These are phyloP conservation scores for Penicillium subrubescens DNA, from an alignment of 495 filamentous ascomycete species.

Conservation along the genomic window DNA sequence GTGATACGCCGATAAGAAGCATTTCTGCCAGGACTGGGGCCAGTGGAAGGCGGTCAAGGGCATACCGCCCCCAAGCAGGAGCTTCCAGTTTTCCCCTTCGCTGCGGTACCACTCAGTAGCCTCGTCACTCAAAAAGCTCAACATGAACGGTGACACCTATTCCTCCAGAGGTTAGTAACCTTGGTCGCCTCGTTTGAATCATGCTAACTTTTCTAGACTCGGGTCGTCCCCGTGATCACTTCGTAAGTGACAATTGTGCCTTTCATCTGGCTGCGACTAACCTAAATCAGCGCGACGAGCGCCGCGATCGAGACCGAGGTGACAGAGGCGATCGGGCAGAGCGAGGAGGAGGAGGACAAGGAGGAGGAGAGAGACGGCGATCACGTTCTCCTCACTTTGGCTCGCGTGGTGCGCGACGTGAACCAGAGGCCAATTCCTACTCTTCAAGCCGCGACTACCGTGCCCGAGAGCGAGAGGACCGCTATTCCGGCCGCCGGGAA, in stretches of 20 bases:
- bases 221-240: constrained; percentile 74
- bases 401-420: constrained; percentile 59
- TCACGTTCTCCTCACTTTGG: constrained; percentile 75
- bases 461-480: constrained; percentile 87
- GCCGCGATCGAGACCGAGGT: constrained; percentile 50
- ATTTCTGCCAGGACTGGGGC: constrained; percentile 31
- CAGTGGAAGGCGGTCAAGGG: constrained; percentile 29
- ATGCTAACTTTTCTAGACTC: constrained; percentile 50
- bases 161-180: constrained; percentile 69
- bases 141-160: constrained; percentile 88
- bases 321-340: constrained; percentile 22
- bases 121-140: constrained; percentile 36
- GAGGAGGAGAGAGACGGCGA: constrained; percentile 59
- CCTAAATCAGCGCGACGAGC: constrained; percentile 54
- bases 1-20: background rate
- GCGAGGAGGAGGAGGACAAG: constrained; percentile 36
- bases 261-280: constrained; percentile 33
- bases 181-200: background rate
- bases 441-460: constrained; percentile 87
- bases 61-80: constrained; percentile 22
- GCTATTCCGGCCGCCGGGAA: constrained; percentile 61
- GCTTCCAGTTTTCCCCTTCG: constrained; percentile 35
- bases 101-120: constrained; percentile 14
- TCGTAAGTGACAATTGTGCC: constrained; percentile 51
- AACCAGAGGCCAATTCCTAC: constrained; percentile 82